These are phyloP conservation scores for Neonothopanus nambi DNA, from an alignment of 1,284 basidiomycete species.

Conservation along the genomic window DNA sequence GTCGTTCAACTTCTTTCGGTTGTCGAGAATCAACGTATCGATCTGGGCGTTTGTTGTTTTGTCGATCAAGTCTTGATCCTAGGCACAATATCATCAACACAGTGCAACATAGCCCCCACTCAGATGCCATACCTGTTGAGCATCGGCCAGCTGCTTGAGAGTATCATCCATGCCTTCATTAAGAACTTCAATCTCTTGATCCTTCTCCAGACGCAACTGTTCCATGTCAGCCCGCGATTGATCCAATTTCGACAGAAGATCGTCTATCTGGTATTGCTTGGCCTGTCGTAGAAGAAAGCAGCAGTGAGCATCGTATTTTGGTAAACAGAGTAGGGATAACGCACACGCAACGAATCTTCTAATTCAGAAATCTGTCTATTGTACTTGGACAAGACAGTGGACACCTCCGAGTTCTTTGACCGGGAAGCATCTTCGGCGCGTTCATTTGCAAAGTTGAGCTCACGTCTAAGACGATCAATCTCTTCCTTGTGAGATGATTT, in stretches of 20 bases:
- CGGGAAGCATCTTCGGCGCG: conserved; percentile 92
- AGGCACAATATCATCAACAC: conserved; percentile 18
- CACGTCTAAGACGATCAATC: conserved; percentile 88
- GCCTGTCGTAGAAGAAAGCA: conserved; percentile 45
- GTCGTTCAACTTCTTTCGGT: conserved; percentile 96
- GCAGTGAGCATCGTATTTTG: not conserved
- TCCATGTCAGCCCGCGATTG: conserved; percentile 76
- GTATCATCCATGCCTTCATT: conserved; percentile 97
- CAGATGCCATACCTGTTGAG: conserved; percentile 66
- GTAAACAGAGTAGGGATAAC: conserved; percentile 31
- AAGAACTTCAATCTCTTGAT: conserved; percentile 93
- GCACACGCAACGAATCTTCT: conserved; percentile 88
- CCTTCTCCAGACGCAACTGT: conserved; percentile 90
- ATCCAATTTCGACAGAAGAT: conserved; percentile 81
- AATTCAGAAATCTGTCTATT: conserved; percentile 96
- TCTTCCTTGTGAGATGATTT: conserved; percentile 97
- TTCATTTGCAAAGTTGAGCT: conserved; percentile 97
- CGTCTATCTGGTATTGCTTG: conserved; percentile 95
- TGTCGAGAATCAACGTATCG: conserved; percentile 95
- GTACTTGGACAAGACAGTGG: conserved; percentile 87
- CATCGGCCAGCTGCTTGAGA: conserved; percentile 86
- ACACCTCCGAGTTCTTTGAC: conserved; percentile 92
- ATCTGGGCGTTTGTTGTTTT: conserved; percentile 94
- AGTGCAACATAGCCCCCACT: not conserved
- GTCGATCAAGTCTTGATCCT: conserved; percentile 84